Conservation (phyloP, 2,329 filamentous ascomycete genomes). For the Ampelomyces quisqualis region DNA sequence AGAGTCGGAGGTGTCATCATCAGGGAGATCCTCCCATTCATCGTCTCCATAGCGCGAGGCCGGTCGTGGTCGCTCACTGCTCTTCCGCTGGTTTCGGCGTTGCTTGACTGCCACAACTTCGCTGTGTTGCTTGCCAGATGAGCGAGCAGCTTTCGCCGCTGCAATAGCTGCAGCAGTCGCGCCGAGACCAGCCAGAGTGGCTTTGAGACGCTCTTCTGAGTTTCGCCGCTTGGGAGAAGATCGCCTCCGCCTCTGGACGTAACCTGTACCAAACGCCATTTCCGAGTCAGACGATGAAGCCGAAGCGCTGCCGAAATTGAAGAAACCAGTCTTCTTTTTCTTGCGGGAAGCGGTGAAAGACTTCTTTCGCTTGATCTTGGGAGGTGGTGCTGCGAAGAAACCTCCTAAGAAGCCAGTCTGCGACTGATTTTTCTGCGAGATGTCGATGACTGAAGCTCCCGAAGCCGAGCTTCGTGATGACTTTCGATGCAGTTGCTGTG, state of each 20-base stretch:
- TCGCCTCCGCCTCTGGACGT: constrained; percentile 25
- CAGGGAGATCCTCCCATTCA: constrained; percentile 47
- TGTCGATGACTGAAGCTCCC: constrained; percentile 64
- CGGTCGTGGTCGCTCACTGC: constrained; percentile 24
- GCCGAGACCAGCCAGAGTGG: constrained; percentile 50
- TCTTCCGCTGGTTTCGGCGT: constrained; percentile 24
- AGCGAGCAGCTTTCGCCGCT: constrained; percentile 42
- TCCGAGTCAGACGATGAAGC: constrained; percentile 50
- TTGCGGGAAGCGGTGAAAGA: constrained; percentile 20
- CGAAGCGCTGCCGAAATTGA: constrained; percentile 52
- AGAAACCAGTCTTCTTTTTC: constrained; percentile 51
- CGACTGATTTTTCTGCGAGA: constrained; percentile 58
- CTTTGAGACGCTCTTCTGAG: constrained; percentile 51
- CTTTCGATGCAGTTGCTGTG: constrained; percentile 31
- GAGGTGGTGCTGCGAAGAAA: constrained; percentile 58
- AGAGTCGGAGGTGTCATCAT: constrained; percentile 45
- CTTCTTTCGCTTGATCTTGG: constrained; percentile 35
- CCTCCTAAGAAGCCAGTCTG: constrained; percentile 52
- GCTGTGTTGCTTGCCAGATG: constrained; percentile 26
- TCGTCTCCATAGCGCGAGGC: constrained; percentile 49
- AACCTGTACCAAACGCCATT: constrained; percentile 50
- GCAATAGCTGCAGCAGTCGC: constrained; percentile 53
- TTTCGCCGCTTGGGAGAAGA: constrained; percentile 38
- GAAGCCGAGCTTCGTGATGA: constrained; percentile 40
- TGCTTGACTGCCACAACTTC: constrained; percentile 43